Evolutionary conservation across 225 moss, liverwort and hornwort species (phyloP).

Genomic region (Pseudoscleropodium purum): DNA sequence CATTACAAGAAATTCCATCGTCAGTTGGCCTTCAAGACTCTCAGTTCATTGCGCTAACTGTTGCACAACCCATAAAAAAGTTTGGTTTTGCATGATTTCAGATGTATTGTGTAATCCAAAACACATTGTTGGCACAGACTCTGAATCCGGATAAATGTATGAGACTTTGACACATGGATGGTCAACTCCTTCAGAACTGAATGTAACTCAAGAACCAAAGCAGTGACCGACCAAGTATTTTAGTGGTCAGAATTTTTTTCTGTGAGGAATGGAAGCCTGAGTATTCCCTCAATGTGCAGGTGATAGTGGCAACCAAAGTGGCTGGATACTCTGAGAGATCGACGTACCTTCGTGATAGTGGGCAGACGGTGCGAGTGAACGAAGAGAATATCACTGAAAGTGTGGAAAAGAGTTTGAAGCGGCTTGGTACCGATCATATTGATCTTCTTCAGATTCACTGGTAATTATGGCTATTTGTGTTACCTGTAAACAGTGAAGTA

Average conservation of each 20-base stretch:
- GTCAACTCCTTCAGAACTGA: background rate
- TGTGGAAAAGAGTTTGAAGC: slow-evolving; percentile 84
- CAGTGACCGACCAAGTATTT: background rate
- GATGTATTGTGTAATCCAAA: background rate
- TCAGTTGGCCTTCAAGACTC: background rate
- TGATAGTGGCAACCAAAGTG: slow-evolving; percentile 81
- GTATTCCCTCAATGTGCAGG: slow-evolving; percentile 16
- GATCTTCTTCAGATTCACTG: slow-evolving; percentile 91
- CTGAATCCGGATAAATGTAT: background rate
- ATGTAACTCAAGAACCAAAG: background rate
- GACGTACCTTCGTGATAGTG: slow-evolving; percentile 50
- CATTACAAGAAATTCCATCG: background rate
- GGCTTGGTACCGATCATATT: slow-evolving; percentile 69
- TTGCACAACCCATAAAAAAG: background rate
- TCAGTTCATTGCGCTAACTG: background rate
- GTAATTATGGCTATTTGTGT: slow-evolving; percentile 12
- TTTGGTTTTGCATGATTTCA: background rate
- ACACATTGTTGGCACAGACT: background rate
- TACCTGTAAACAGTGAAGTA: background rate
- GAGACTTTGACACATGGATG: too few species aligned
- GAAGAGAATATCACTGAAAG: slow-evolving; percentile 74
- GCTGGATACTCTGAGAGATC: slow-evolving; percentile 49
- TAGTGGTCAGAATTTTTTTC: background rate
- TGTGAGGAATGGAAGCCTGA: background rate
- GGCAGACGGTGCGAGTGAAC: slow-evolving; percentile 51